These are phyloP conservation scores for Calonectria pteridis DNA, from an alignment of 2,329 filamentous ascomycete species.

Conservation along the genomic window DNA sequence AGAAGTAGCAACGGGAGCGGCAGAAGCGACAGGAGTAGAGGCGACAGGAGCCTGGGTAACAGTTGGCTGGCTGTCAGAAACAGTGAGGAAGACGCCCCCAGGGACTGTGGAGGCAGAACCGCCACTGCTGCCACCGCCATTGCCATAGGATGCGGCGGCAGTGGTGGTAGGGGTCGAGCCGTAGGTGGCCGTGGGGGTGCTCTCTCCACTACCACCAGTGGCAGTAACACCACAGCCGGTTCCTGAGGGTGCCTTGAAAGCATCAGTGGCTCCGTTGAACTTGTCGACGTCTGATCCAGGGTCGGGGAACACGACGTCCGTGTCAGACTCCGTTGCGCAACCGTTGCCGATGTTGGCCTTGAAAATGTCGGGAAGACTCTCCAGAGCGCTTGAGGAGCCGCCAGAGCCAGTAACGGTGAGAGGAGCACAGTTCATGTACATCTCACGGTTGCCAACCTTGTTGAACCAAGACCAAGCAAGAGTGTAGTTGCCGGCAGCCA, in stretches of 20 bases:
- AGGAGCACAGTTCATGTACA: constrained; percentile 97
- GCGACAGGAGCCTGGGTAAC: constrained; percentile 39
- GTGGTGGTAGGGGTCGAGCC: constrained; percentile 30
- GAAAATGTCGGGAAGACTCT: constrained; percentile 78
- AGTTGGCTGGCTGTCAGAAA: constrained; percentile 31
- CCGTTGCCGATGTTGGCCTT: constrained; percentile 71
- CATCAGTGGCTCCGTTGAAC: constrained; percentile 55
- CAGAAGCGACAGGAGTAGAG: constrained; percentile 27
- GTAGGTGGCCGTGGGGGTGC: constrained; percentile 11
- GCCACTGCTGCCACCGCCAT: background rate
- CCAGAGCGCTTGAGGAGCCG: constrained; percentile 65
- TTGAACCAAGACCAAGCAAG: constrained; percentile 98
- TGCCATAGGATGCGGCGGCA: constrained; percentile 31
- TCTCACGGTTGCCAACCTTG: constrained; percentile 90
- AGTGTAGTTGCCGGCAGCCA: constrained; percentile 81
- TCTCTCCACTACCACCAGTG: constrained; percentile 51
- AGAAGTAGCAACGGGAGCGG: constrained; percentile 34
- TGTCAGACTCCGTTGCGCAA: constrained; percentile 64
- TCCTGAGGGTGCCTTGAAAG: constrained; percentile 47
- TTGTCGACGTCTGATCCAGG: constrained; percentile 69
- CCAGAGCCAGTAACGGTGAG: constrained; percentile 71
- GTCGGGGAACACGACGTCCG: constrained; percentile 71
- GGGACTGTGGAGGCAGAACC: constrained; percentile 35
- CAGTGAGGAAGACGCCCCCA: constrained; percentile 58
- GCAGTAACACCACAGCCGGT: constrained; percentile 52